A percentile compares a stretch with the other conserved stretches of the same genome.
Evolutionary conservation across 2,329 filamentous ascomycete genomes (phyloP).

Genomic region (Fusarium haematococcum): DNA sequence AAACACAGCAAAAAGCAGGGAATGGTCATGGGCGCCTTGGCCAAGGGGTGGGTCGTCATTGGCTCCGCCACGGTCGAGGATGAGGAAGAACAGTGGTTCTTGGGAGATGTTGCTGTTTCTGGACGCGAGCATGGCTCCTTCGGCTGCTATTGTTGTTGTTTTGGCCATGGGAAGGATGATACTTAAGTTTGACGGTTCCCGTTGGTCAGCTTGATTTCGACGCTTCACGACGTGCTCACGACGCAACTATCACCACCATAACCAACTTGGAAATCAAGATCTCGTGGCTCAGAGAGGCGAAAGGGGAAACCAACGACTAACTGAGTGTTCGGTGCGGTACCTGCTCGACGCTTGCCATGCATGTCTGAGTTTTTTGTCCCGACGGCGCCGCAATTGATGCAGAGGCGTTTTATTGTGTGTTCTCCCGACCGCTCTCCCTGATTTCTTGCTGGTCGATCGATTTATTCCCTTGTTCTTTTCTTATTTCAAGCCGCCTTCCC

Average conservation of each 20-base stretch:
- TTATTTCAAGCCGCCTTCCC: slow-evolving; percentile 14
- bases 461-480: not conserved
- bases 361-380: slow-evolving; percentile 24
- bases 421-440: slow-evolving; percentile 19
- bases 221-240: slow-evolving; percentile 3
- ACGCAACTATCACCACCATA: not conserved
- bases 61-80: slow-evolving; percentile 10
- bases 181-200: slow-evolving; percentile 25
- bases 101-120: slow-evolving; percentile 6
- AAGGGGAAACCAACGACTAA: not conserved
- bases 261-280: not conserved
- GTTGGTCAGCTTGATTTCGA: slow-evolving; percentile 2
- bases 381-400: slow-evolving; percentile 17
- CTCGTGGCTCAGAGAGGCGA: not conserved
- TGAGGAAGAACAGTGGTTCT: slow-evolving; percentile 18
- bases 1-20: slow-evolving; percentile 26
- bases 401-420: slow-evolving; percentile 27
- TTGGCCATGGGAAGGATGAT: not conserved
- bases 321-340: not conserved
- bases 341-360: slow-evolving; percentile 11
- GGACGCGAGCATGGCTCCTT: slow-evolving; percentile 9
- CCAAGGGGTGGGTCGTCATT: slow-evolving; percentile 22
- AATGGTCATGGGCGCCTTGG: not conserved
- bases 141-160: not conserved
- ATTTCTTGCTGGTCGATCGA: not conserved